Conservation (phyloP, 208 protist genomes). For the Ichthyophonus hoferi region DNA sequence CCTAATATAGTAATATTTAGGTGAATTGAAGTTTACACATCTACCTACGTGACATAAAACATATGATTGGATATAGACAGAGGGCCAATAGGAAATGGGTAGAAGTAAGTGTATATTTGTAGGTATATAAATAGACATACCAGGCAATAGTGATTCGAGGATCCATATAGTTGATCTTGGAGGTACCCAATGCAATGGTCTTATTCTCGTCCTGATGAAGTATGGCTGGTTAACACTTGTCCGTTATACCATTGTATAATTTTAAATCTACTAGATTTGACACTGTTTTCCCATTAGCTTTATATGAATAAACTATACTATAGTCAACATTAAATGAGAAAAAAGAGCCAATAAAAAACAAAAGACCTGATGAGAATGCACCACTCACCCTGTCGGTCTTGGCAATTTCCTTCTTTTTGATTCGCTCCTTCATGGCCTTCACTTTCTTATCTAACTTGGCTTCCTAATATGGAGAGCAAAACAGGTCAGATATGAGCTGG, state of each 20-base stretch:
- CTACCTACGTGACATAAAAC: no score
- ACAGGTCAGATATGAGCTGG: no score
- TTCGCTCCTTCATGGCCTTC: constrained; percentile 25
- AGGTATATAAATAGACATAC: constrained; percentile 65
- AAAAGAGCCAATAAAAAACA: constrained; percentile 29
- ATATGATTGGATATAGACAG: no score
- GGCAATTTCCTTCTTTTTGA: constrained; percentile 35
- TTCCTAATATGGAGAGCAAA: constrained; percentile 77
- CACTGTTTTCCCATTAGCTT: no score
- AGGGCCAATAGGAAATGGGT: no score
- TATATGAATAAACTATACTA: no score
- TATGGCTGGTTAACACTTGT: no score
- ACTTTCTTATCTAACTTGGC: constrained; percentile 77
- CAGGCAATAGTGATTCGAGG: constrained; percentile 94
- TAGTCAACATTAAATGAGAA: no score
- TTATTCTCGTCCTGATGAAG: constrained; percentile 55
- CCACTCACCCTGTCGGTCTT: constrained; percentile 15
- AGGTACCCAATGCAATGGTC: constrained; percentile 80
- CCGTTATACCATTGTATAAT: no score
- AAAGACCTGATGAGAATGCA: constrained; percentile 13
- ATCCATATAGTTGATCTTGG: constrained; percentile 98
- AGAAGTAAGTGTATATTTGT: neutral
- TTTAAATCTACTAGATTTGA: no score
- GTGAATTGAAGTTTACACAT: no score
- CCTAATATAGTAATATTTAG: no score